These are phyloP conservation scores for Neonectria coccinea DNA, from an alignment of 2,329 filamentous ascomycete genomes.

Conservation along the genomic window DNA sequence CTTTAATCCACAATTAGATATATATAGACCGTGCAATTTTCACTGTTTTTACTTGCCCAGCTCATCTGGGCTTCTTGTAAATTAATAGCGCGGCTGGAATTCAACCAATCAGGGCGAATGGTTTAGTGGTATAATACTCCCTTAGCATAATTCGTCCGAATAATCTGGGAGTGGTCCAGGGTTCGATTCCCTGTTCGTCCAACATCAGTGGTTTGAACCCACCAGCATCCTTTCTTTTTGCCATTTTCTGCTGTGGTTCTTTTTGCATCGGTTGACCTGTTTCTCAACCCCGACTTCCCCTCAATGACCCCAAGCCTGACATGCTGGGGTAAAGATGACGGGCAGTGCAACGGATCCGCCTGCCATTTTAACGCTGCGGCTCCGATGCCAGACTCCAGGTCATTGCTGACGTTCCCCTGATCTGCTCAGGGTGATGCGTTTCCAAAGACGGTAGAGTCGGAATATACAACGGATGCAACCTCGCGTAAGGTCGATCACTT, in stretches of 20 bases:
- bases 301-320: background rate
- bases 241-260: background rate
- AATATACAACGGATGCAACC: background rate
- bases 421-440: background rate
- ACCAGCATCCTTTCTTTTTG: background rate
- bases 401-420: background rate
- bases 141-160: conserved; percentile 12
- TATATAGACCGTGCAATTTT: background rate
- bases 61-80: background rate
- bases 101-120: conserved; percentile 9
- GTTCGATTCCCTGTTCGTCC: conserved; percentile 14
- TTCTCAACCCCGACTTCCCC: background rate
- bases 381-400: background rate
- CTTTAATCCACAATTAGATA: background rate
- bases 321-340: background rate
- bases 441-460: background rate
- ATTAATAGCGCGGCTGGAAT: background rate
- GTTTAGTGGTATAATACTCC: conserved; percentile 16
- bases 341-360: background rate
- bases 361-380: background rate
- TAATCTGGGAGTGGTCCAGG: conserved; percentile 12
- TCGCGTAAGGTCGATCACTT: background rate
- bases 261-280: background rate
- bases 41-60: too few species aligned
- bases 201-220: conserved; percentile 3